These are phyloP conservation scores for Microthyrium microscopicum DNA, from an alignment of 2,329 filamentous ascomycete genomes.

Conservation along the genomic window DNA sequence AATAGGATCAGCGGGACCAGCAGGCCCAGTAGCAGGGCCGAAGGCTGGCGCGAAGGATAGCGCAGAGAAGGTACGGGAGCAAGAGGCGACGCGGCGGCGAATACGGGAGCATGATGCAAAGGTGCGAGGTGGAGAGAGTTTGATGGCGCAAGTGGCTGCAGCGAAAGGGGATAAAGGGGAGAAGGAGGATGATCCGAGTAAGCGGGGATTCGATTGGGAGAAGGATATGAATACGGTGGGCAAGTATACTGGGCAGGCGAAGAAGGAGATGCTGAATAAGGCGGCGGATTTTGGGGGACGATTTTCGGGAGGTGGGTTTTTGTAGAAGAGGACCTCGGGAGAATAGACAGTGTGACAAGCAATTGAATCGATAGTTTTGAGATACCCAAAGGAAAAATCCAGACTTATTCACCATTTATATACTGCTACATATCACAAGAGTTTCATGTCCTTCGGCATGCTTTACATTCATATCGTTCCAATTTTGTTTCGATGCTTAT, in stretches of 20 bases:
- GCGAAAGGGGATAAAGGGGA: constrained; percentile 34
- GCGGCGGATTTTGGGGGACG: constrained; percentile 67
- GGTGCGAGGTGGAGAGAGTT: no score
- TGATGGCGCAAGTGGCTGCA: constrained; percentile 29
- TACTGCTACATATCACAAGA: no score
- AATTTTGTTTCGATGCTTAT: no score
- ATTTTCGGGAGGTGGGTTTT: constrained; percentile 56
- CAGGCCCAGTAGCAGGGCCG: constrained; percentile 22
- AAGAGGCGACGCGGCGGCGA: constrained; percentile 28
- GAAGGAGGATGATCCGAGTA: constrained; percentile 70
- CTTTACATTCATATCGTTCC: no score
- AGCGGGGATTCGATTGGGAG: constrained; percentile 73
- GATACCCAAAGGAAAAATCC: no score
- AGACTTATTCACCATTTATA: no score
- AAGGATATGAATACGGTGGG: constrained; percentile 85
- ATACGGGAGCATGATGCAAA: no score
- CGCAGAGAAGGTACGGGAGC: constrained; percentile 13
- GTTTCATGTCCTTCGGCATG: no score
- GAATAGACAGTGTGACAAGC: no score
- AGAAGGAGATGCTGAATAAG: constrained; percentile 65
- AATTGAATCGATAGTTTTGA: no score
- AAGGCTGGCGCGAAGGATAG: constrained; percentile 13
- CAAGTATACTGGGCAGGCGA: constrained; percentile 51
- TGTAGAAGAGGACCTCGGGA: constrained; percentile 21
- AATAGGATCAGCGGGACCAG: no score